A percentile compares a stretch with the other conserved stretches of the same genome.
Evolutionary conservation across 306 rosid genomes (phyloP).

Genomic region (Vigna unguiculata): DNA sequence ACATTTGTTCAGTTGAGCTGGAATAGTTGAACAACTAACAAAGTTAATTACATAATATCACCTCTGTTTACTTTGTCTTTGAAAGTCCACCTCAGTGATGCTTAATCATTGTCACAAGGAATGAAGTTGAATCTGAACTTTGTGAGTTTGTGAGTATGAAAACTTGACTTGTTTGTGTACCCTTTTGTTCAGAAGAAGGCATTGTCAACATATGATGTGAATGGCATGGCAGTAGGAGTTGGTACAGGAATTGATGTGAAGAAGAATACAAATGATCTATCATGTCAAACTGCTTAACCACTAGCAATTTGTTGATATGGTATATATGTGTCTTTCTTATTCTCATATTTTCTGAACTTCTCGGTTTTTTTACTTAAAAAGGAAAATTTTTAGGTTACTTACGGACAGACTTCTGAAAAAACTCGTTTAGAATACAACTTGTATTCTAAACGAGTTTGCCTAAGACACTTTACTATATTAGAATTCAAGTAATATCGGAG

Average conservation of each 20-base stretch:
- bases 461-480: too few relatives aligned
- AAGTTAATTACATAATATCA: background rate
- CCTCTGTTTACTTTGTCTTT: background rate
- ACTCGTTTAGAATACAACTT: too few relatives aligned
- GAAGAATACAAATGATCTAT: slow-evolving; percentile 47
- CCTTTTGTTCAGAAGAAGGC: slow-evolving; percentile 54
- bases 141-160: background rate
- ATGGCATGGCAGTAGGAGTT: slow-evolving; percentile 49
- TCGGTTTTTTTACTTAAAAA: too few relatives aligned
- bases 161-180: slow-evolving; percentile 22
- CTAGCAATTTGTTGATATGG: slow-evolving; percentile 48
- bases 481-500: too few relatives aligned
- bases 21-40: background rate
- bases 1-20: background rate
- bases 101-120: background rate
- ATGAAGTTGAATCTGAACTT: background rate
- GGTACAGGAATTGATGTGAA: slow-evolving; percentile 47
- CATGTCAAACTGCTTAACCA: slow-evolving; percentile 54
- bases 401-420: too few relatives aligned
- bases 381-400: too few relatives aligned
- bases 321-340: slow-evolving; percentile 8
- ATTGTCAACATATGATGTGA: slow-evolving; percentile 57
- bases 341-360: background rate
- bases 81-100: background rate
- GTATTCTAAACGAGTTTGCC: too few relatives aligned